These are phyloP conservation scores for Cotoneaster glaucophyllus DNA, from an alignment of 306 rosid genomes.

Conservation along the genomic window DNA sequence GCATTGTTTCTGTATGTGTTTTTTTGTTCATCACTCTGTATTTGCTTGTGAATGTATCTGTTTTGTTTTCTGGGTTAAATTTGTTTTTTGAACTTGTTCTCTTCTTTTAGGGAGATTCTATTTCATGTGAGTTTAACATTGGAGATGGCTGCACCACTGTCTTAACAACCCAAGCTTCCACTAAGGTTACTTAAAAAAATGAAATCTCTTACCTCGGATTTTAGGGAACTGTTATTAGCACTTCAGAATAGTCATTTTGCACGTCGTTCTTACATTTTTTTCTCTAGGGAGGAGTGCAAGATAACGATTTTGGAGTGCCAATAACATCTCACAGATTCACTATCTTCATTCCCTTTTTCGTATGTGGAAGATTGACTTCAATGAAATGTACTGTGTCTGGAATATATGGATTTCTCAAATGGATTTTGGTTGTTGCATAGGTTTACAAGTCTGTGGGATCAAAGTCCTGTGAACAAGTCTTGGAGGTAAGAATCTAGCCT, in stretches of 20 bases:
- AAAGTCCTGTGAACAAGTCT: constrained; percentile 58
- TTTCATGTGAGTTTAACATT: constrained; percentile 51
- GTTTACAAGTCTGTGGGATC: constrained; percentile 76
- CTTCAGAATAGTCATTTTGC: too few relatives aligned
- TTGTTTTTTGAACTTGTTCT: neutral
- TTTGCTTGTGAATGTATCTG: neutral
- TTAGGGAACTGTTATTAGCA: too few relatives aligned
- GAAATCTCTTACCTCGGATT: neutral
- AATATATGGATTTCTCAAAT: neutral
- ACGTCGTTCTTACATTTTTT: too few relatives aligned
- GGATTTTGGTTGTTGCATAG: constrained; percentile 25
- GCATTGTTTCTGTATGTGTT: constrained; percentile 73
- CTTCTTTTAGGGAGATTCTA: constrained; percentile 64
- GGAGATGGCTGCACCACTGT: constrained; percentile 58
- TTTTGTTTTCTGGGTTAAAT: neutral
- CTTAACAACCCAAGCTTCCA: constrained; percentile 85
- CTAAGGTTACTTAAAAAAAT: constrained; percentile 45
- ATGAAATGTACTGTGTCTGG: neutral
- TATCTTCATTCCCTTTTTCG: neutral
- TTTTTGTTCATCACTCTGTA: neutral
- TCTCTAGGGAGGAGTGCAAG: too few relatives aligned
- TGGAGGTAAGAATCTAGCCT: constrained; percentile 48
- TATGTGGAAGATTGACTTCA: neutral
- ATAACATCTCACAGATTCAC: neutral
- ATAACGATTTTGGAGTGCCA: too few relatives aligned